Evolutionary conservation across 257 asterid genomes (phyloP), one percentile per base, ranked within the genome.

Genomic region (Nicotiana otophora): DNA sequence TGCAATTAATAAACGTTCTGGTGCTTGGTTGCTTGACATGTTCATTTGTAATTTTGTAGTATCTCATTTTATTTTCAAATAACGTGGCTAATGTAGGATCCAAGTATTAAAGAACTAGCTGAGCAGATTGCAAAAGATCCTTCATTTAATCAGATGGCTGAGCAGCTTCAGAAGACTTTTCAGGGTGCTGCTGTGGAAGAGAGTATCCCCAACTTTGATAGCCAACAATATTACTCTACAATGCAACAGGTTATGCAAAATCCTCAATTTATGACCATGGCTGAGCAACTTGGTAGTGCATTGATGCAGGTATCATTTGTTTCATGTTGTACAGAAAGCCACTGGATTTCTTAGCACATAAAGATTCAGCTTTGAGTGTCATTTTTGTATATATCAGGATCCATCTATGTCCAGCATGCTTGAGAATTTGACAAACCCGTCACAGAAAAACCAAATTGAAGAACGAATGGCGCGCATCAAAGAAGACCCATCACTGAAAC

Each of bases 241-340:
- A 94, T 95, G 96, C 99, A 95, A 84, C 96, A 95, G 85, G 99
- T 95, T 79, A 94, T 95, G 98, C 97, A 95, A 89, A 95, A 95
- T 81, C 99, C 99, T 54, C 98, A 95, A 72, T 94, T 95, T 82
- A 88, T 94, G 97, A 88, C 89, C 82, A 95, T 95, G 97, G 97
- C 99, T 68, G 98, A 95, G 91, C 91, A 85, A 82, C 95, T 95
- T 86, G 99, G 99, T 72, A 89, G 51, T 79, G 92, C 98, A 42
- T 85, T 95, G 84, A 89, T 94, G 93, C 97, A 94, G 98, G 98
- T 94, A 51, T 57, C 82, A 46, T 74, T 39, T 34, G 57, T 82
- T 39, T 82, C 36, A 16, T 84, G 23, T 57, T 57, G 20, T 7
- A 16, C 7, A 42, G 48, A 42, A n/a, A 17, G 63, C 23, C 23